Conservation (phyloP, 768 basidiomycete genomes). For the Sporobolomyces pararoseus region DNA sequence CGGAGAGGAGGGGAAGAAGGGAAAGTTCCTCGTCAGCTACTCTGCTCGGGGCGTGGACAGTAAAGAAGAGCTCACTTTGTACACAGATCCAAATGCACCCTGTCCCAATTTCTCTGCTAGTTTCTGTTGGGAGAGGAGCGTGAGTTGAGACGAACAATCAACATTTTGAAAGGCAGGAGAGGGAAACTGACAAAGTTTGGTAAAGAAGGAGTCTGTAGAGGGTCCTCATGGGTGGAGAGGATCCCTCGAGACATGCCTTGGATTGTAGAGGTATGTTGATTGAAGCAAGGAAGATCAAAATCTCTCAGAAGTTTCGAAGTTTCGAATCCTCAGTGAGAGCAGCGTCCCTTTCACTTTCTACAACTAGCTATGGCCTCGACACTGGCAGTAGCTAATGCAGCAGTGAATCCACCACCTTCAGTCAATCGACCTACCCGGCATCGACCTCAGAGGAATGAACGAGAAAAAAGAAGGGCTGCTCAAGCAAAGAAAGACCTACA, state of each 20-base stretch:
- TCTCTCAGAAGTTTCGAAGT: neutral
- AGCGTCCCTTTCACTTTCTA: too few relatives aligned
- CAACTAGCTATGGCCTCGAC: slow-evolving; percentile 3
- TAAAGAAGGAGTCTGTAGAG: slow-evolving; percentile 12
- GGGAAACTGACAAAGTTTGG: slow-evolving; percentile 30
- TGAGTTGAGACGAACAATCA: neutral
- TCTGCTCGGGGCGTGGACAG: too few relatives aligned
- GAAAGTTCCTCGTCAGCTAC: too few relatives aligned
- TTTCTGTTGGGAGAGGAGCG: slow-evolving; percentile 9
- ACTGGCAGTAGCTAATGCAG: slow-evolving; percentile 8
- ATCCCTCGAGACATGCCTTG: slow-evolving; percentile 7
- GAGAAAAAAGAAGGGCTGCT: slow-evolving; percentile 17
- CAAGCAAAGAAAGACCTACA: slow-evolving; percentile 16
- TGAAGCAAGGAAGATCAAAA: too few relatives aligned
- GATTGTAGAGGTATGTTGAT: too few relatives aligned
- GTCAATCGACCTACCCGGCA: neutral
- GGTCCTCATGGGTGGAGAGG: neutral
- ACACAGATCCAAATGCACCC: slow-evolving; percentile 40
- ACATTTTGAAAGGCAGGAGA: neutral
- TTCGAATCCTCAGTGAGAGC: too few relatives aligned
- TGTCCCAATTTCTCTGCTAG: slow-evolving; percentile 39
- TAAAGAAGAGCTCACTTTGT: slow-evolving; percentile 4
- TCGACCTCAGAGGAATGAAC: slow-evolving; percentile 9
- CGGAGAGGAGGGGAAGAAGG: neutral
- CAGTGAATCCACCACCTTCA: neutral